Evolutionary conservation across 257 asterid species (phyloP), one percentile per base, ranked within the genome.

Genomic region (Plantago major): DNA sequence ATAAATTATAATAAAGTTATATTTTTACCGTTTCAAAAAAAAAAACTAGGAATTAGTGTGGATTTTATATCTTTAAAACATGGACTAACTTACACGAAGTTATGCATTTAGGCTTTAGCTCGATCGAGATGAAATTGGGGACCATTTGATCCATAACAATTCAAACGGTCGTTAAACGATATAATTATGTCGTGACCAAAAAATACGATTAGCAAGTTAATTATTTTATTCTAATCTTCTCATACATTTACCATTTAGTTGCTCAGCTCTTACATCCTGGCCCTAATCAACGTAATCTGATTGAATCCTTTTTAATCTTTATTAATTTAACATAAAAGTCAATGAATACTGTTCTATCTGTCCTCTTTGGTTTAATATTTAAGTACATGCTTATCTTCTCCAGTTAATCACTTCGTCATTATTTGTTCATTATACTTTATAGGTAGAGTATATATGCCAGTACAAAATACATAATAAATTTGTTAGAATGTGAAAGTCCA

Each of bases 191-290:
- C 6, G 12, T 44, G n/a, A 44, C 48, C 48, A 3, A 3, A 44
- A 44, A 6, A 44, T 3, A 44, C 12, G n/a, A 10, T 44, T 10
- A 44, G 48, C 9, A 48, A 16, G 5, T 19, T 46, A 10, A 15
- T 22, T 52, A 53, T 28, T n/a, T 45, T 16, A 47, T 14, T 53
- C 63, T 57, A 62, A 13, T 67, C 49, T 56, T 15, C 61, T 11
- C 55, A 47, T 45, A 63, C 54, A 49, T n/a, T 43, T 68, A 61
- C 58, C 26, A 48, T 47, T 50, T 28, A 50, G 50, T 58, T 45
- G 65, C 75, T 57, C 67, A 38, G 65, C 75, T 57, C 67, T 46
- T 60, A 51, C 50, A 48, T 67, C 67, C 40, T 33, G 3, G 7
- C 40, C 17, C 58, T 26, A 53, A 53, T 53, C 33, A 53, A 19